A percentile compares a stretch with the other conserved stretches of the same genome.
Evolutionary conservation across 345 rosid genomes (phyloP).

Genomic region (Corchorus capsularis): DNA sequence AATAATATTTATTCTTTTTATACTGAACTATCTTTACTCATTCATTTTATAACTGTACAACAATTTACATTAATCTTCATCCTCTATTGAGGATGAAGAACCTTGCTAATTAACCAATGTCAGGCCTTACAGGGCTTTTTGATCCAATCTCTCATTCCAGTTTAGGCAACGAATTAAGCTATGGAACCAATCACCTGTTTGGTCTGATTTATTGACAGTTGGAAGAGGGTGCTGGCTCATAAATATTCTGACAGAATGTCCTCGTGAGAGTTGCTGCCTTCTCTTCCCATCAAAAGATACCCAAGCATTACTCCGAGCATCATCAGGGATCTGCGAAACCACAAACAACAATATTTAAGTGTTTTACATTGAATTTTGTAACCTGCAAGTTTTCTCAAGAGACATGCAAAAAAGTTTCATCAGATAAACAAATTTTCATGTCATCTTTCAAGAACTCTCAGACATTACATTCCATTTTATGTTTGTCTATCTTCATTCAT

Average conservation of each 20-base stretch:
- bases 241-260: constrained; percentile 79
- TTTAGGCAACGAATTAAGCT: constrained; percentile 95
- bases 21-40: neutral
- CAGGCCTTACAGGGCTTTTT: constrained; percentile 43
- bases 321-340: constrained; percentile 73
- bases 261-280: constrained; percentile 95
- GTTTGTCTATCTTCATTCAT: neutral
- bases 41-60: constrained; percentile 40
- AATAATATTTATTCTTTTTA: neutral
- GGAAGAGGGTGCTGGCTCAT: constrained; percentile 99
- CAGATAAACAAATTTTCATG: neutral
- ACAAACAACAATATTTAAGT: neutral
- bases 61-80: constrained; percentile 37
- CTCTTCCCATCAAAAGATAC: constrained; percentile 98
- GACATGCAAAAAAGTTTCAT: neutral
- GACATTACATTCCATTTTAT: neutral
- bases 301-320: constrained; percentile 98
- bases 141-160: constrained; percentile 97
- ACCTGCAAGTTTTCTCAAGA: neutral
- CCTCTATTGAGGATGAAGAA: constrained; percentile 2
- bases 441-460: neutral
- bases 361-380: neutral
- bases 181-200: constrained; percentile 96
- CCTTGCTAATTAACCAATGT: neutral
- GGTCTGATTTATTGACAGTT: constrained; percentile 90